phyloP scores from a whole-genome alignment of 805 yeast genomes.

The Myxozyma sirexii region DNA sequence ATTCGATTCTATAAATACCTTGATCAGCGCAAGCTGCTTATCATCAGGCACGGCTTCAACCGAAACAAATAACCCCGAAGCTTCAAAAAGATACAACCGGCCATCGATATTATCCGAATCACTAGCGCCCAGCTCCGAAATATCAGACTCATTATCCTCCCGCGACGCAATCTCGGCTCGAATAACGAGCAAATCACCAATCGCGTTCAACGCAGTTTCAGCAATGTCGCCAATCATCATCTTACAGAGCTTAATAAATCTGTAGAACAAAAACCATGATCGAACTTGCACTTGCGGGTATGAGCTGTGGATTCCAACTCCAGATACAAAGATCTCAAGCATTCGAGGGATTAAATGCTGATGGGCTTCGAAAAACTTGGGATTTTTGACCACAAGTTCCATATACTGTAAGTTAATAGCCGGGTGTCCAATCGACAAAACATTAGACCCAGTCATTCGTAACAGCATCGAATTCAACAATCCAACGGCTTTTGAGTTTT shows the following conservation, averaged over 20 bases:
- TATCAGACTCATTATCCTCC: conserved; percentile 45
- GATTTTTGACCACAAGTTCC: conserved; percentile 82
- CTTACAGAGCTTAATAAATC: conserved; percentile 77
- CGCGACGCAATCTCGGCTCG: conserved; percentile 54
- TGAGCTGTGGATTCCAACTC: conserved; percentile 77
- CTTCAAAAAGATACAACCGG: conserved; percentile 82
- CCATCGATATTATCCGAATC: conserved; percentile 65
- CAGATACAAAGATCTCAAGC: conserved; percentile 75
- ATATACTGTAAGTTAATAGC: conserved; percentile 77
- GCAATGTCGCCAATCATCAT: conserved; percentile 60
- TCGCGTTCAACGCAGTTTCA: conserved; percentile 60
- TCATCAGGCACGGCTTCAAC: conserved; percentile 48
- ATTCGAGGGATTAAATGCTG: conserved; percentile 58
- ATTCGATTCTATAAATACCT: conserved; percentile 37
- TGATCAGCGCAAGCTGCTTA: conserved; percentile 40
- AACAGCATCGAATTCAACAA: conserved; percentile 63
- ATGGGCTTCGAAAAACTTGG: conserved; percentile 57
- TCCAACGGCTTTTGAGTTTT: conserved; percentile 57
- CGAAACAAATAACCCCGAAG: conserved; percentile 75
- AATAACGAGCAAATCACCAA: conserved; percentile 62
- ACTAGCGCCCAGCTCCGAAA: conserved; percentile 55
- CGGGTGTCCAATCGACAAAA: conserved; percentile 67
- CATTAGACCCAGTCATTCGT: conserved; percentile 53
- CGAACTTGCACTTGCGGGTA: conserved; percentile 75
- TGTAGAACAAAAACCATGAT: conserved; percentile 86